Conservation (phyloP, 2,329 filamentous ascomycete genomes). For the Phyllosticta citrichinensis region DNA sequence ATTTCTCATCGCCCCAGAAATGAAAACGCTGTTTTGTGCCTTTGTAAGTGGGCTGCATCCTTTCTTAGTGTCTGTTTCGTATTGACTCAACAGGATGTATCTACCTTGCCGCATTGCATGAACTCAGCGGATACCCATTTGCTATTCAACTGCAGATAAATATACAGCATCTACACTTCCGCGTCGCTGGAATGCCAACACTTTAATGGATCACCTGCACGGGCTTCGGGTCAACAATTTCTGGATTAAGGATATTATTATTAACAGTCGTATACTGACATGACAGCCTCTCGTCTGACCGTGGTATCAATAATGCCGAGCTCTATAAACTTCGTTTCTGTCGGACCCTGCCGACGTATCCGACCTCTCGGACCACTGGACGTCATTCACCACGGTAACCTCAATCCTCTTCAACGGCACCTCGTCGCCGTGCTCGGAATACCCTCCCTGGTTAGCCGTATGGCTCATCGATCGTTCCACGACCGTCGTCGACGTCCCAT, state of each 20-base stretch:
- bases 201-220: neutral
- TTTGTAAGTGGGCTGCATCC: neutral
- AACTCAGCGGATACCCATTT: neutral
- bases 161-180: neutral
- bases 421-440: neutral
- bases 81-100: neutral
- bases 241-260: neutral
- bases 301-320: neutral
- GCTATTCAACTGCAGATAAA: neutral
- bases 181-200: neutral
- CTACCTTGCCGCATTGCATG: neutral
- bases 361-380: neutral
- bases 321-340: neutral
- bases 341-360: neutral
- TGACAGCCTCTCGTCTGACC: neutral
- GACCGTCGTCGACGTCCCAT: neutral
- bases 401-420: conserved; percentile 1
- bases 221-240: neutral
- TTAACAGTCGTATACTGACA: neutral
- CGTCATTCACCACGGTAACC: conserved; percentile 1
- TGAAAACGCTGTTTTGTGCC: neutral
- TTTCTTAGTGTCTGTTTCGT: neutral
- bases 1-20: neutral
- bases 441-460: neutral
- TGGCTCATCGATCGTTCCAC: neutral